These are phyloP conservation scores for Penicillium ucsense DNA, from an alignment of 495 filamentous ascomycete species.

Conservation along the genomic window DNA sequence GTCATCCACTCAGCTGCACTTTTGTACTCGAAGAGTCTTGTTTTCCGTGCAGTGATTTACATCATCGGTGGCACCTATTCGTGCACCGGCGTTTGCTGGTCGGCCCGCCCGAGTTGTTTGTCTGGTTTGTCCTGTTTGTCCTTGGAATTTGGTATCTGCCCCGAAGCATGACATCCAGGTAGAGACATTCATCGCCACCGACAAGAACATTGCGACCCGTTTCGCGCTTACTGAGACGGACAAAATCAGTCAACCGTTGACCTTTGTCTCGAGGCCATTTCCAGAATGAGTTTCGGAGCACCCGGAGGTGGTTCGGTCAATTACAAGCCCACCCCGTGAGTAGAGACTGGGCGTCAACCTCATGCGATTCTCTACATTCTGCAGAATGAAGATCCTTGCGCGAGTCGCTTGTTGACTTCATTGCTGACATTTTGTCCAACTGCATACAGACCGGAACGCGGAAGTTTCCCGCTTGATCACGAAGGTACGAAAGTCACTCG, in stretches of 20 bases:
- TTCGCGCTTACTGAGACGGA: no score
- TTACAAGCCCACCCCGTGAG: conserved; percentile 70
- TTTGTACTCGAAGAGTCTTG: conserved; percentile 1
- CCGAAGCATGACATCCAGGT: not conserved
- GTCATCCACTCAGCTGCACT: conserved; percentile 1
- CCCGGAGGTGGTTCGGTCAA: conserved; percentile 63
- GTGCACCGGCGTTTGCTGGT: conserved; percentile 5
- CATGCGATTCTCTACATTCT: no score
- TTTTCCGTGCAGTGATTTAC: conserved; percentile 2
- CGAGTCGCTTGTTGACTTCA: not conserved
- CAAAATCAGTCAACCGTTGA: no score
- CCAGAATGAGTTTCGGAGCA: conserved; percentile 56
- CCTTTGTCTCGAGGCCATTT: not conserved
- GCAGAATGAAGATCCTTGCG: no score
- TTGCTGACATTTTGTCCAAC: not conserved
- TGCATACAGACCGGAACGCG: conserved; percentile 68
- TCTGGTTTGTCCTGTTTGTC: conserved; percentile 31
- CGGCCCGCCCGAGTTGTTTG: conserved; percentile 19
- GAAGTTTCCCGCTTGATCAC: conserved; percentile 93
- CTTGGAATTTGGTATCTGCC: conserved; percentile 1
- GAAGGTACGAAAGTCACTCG: conserved; percentile 49
- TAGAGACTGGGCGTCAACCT: conserved; percentile 6
- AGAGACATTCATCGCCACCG: no score
- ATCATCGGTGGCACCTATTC: conserved; percentile 11
- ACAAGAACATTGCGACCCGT: no score